These are phyloP conservation scores for Amanita brunnescens DNA, from an alignment of 768 basidiomycete genomes.

Conservation along the genomic window DNA sequence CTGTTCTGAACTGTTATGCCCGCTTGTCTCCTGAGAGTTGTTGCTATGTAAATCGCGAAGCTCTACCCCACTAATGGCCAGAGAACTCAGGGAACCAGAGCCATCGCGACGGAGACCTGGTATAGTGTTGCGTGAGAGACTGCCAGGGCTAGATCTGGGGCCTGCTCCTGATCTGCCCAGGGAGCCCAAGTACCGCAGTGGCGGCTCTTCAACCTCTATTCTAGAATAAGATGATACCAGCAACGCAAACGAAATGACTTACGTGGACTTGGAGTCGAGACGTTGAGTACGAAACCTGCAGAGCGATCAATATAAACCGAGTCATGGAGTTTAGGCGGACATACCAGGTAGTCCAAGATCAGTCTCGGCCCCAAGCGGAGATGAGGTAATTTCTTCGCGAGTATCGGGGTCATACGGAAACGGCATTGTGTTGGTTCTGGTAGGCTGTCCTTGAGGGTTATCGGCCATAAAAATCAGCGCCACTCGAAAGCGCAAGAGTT, in stretches of 20 bases:
- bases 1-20: not conserved
- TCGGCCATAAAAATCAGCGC: not conserved
- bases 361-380: not conserved
- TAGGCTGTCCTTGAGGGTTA: not conserved
- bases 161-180: not conserved
- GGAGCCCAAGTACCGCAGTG: not conserved
- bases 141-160: not conserved
- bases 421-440: slow-evolving; percentile 3
- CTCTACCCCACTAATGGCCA: slow-evolving; percentile 21
- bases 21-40: slow-evolving; percentile 5
- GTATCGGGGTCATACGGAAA: not conserved
- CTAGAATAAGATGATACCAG: not conserved
- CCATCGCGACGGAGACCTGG: slow-evolving; percentile 24
- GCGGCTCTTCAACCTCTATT: not conserved
- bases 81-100: slow-evolving; percentile 33
- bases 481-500: no score
- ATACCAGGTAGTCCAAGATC: not conserved
- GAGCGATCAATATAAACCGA: not conserved
- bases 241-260: not conserved
- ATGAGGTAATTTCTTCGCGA: not conserved
- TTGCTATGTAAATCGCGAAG: not conserved
- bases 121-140: not conserved
- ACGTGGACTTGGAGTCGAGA: slow-evolving; percentile 1
- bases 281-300: not conserved
- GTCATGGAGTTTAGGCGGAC: not conserved